Conservation (phyloP, 2,329 filamentous ascomycete species). For the Diplodia mutila region DNA sequence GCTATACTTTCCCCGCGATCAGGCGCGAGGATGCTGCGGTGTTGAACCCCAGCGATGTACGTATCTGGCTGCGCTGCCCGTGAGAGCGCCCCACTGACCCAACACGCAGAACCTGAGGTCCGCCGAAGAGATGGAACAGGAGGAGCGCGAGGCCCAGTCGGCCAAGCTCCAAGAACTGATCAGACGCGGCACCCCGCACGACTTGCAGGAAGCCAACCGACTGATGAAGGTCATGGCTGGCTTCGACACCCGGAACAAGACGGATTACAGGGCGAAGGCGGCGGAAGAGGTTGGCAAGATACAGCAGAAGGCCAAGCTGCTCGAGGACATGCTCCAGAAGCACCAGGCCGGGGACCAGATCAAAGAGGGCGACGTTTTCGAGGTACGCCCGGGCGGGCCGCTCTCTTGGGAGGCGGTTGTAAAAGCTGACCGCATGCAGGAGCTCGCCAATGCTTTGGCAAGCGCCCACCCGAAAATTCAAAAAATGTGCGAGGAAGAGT, state of each 20-base stretch:
- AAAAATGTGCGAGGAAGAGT: constrained; percentile 99
- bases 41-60: constrained; percentile 92
- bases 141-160: constrained; percentile 91
- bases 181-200: constrained; percentile 84
- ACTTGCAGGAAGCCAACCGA: constrained; percentile 94
- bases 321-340: constrained; percentile 90
- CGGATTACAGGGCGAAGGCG: constrained; percentile 95
- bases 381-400: constrained; percentile 49
- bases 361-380: constrained; percentile 68
- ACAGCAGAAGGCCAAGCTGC: constrained; percentile 87
- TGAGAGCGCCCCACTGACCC: constrained; percentile 30
- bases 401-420: constrained; percentile 33
- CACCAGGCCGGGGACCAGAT: constrained; percentile 83
- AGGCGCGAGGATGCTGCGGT: constrained; percentile 93
- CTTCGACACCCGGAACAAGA: constrained; percentile 93
- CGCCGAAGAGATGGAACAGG: constrained; percentile 97
- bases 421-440: constrained; percentile 52
- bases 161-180: constrained; percentile 99
- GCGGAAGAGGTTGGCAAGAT: constrained; percentile 94
- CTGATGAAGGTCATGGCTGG: constrained; percentile 99
- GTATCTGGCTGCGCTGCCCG: constrained; percentile 41
- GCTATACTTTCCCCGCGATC: constrained; percentile 92
- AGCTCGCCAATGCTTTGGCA: constrained; percentile 84
- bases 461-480: constrained; percentile 98
- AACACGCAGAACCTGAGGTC: constrained; percentile 82